These are phyloP conservation scores for Nothopassalora personata DNA, from an alignment of 2,329 filamentous ascomycete genomes.

Conservation along the genomic window DNA sequence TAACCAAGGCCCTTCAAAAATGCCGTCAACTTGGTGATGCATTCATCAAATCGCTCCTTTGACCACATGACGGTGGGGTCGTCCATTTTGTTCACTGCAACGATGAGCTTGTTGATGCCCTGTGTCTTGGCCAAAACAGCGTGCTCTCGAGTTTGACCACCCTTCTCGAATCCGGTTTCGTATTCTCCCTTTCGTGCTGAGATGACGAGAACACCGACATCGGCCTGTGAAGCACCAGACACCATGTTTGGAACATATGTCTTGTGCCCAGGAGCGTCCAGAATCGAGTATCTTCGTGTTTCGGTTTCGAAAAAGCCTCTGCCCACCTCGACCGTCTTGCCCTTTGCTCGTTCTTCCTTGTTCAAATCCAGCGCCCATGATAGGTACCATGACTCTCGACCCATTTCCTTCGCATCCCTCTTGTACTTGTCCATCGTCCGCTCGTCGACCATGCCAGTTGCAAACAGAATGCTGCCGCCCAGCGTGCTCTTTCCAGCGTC, in stretches of 20 bases:
- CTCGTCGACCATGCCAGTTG: constrained; percentile 98
- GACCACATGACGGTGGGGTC: constrained; percentile 95
- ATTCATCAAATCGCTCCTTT: constrained; percentile 87
- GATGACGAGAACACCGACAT: constrained; percentile 92
- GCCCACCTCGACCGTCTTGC: constrained; percentile 96
- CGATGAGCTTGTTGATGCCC: constrained; percentile 91
- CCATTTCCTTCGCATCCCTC: constrained; percentile 89
- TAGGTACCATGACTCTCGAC: constrained; percentile 96
- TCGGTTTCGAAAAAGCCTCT: constrained; percentile 96
- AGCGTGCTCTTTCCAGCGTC: constrained; percentile 97
- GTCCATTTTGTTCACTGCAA: constrained; percentile 99
- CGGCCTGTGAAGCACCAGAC: constrained; percentile 67
- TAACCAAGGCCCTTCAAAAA: constrained; percentile 93
- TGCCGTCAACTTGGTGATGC: constrained; percentile 75
- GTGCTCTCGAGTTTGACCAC: constrained; percentile 94
- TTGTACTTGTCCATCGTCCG: constrained; percentile 98
- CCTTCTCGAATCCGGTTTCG: constrained; percentile 95
- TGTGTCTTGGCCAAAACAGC: constrained; percentile 97
- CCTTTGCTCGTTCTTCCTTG: constrained; percentile 91
- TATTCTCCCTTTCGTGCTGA: constrained; percentile 97
- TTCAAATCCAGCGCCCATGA: constrained; percentile 98
- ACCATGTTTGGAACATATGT: constrained; percentile 99
- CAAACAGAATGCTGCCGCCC: constrained; percentile 86
- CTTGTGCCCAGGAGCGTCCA: constrained; percentile 96
- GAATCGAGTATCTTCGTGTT: constrained; percentile 90